Evolutionary conservation across 1,139 yeast genomes (phyloP), one percentile per base, ranked within the genome.

Genomic region (Sugiyamaella paludigena): DNA sequence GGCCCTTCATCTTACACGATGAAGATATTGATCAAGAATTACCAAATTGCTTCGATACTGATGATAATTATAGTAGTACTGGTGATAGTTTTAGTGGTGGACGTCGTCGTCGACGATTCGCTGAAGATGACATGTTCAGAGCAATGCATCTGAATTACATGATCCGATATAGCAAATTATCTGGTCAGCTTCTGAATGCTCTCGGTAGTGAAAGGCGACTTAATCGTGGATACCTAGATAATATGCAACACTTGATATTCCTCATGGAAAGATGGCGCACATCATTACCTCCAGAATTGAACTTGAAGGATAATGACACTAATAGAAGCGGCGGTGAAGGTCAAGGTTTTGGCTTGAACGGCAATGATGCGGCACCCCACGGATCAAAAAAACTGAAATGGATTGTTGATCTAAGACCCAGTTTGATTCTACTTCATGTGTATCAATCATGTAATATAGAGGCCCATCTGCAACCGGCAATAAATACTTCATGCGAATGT

Each of bases 1-100:
- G 60, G 10, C 61, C 63, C 8, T 53, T 44, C 36, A 40, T 54
- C n/a, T 45, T 59, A 2, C 52, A 48, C 10, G 63, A 59, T 29
- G 57, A 50, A 7, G 58, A 52, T 37, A 54, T 59, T 36, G 55
- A 56, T 15, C 62, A 58, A 40, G 47, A 47, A 33, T 42, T 50
- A 15, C 61, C 60, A 5, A 43, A 41, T 27, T 39, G 49, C 26
- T 47, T 45, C 26, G 43, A 40, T 12, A 15, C 10, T 39, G 26
- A 28, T 27, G 11, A 30, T 35, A 27, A 40, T 35, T 9, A 19
- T 19, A 19, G 24, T 19, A 19, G 24, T 19, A 19, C 24, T 19
- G 24, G 24, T 19, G 24, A 19, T 19, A 4, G 9, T 2, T 7
- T 7, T 19, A 7, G 36, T 33, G 2, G 19, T 9, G 36, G 6